These are phyloP conservation scores for Tetraselmis chui DNA, from an alignment of 139 green algal genomes.

Conservation along the genomic window DNA sequence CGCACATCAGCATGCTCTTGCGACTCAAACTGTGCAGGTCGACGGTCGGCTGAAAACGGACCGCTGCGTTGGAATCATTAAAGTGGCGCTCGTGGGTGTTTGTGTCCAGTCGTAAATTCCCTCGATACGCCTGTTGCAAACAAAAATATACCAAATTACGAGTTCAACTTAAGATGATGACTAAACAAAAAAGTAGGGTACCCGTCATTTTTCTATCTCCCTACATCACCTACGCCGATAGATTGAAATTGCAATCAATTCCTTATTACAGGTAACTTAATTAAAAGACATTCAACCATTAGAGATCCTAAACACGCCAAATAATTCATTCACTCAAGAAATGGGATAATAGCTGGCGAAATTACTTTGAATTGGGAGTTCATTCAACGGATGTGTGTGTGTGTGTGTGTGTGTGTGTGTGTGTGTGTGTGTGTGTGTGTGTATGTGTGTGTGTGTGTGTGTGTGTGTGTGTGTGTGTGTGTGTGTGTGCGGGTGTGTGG, in stretches of 20 bases:
- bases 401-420: background rate
- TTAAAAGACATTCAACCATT: too few relatives aligned
- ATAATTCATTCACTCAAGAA: too few relatives aligned
- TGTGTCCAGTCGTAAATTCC: background rate
- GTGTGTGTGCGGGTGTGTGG: background rate
- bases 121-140: background rate
- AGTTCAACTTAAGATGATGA: background rate
- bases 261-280: too few relatives aligned
- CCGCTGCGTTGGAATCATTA: background rate
- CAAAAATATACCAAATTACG: background rate
- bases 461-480: background rate
- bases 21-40: background rate
- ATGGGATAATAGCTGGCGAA: too few relatives aligned
- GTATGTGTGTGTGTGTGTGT: background rate
- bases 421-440: background rate
- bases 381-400: background rate
- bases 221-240: too few relatives aligned
- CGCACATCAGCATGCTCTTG: background rate
- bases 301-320: too few relatives aligned
- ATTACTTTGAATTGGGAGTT: too few relatives aligned
- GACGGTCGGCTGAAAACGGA: background rate
- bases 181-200: background rate
- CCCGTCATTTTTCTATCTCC: too few relatives aligned
- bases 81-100: background rate
- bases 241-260: too few relatives aligned